Conservation (phyloP, 192 early-diverging fungal species). For the Martensiomyces pterosporus region DNA sequence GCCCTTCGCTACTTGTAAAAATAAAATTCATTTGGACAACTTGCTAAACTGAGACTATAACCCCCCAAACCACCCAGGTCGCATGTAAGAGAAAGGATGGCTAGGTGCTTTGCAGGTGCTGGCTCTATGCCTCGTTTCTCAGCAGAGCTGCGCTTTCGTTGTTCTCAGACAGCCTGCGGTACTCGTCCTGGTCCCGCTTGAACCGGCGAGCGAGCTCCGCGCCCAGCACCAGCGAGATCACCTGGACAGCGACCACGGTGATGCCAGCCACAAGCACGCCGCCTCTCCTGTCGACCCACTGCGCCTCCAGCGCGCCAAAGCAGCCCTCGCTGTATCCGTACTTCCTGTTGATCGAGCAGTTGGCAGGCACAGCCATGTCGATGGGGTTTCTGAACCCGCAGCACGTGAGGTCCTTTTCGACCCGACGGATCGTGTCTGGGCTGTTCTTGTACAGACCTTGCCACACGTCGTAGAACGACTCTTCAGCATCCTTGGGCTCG, state of each 20-base stretch:
- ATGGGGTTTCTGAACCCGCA: constrained; percentile 48
- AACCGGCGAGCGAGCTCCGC: constrained; percentile 39
- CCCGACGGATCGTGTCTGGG: constrained; percentile 39
- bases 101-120: too few species aligned
- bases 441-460: constrained; percentile 48
- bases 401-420: constrained; percentile 53
- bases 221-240: constrained; percentile 34
- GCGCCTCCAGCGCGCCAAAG: constrained; percentile 11
- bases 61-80: too few species aligned
- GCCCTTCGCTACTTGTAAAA: too few species aligned
- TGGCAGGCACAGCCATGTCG: constrained; percentile 45
- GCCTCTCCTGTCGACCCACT: constrained; percentile 18
- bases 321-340: constrained; percentile 35
- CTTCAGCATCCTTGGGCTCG: constrained; percentile 31
- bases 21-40: too few species aligned
- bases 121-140: too few species aligned
- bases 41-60: too few species aligned
- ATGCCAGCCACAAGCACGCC: constrained; percentile 23
- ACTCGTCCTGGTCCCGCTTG: constrained; percentile 20
- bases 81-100: too few species aligned
- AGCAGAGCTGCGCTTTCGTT: constrained; percentile 29
- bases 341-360: constrained; percentile 37
- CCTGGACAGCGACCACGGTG: constrained; percentile 28
- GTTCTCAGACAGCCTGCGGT: constrained; percentile 23
- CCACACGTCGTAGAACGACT: constrained; percentile 47